Percentiles rank a stretch among this genome's conserved stretches.
Evolutionary conservation across 257 asterid species (phyloP).

Genomic region (Craterostigma plantagineum): DNA sequence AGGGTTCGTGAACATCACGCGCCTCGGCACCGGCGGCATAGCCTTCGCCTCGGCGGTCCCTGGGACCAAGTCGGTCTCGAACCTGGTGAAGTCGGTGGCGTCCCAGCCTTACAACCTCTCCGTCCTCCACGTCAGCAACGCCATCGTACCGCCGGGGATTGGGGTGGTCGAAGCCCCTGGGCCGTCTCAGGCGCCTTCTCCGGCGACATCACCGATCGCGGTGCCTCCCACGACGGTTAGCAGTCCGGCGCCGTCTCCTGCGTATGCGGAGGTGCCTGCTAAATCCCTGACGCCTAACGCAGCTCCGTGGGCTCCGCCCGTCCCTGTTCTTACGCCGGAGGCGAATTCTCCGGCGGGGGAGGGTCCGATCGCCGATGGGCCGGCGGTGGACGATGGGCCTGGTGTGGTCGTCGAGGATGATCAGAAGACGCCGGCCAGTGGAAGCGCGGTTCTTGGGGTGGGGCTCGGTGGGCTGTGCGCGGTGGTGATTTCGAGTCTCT

Average conservation of each 20-base stretch:
- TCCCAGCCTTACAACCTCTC: conserved; percentile 48
- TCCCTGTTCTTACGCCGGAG: conserved; percentile 4
- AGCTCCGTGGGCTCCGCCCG: neutral
- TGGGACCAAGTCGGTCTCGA: conserved; percentile 18
- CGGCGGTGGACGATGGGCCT: neutral
- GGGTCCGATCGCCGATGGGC: conserved; percentile 1
- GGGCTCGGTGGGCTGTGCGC: neutral
- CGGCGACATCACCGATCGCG: conserved; percentile 3
- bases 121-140: conserved; percentile 29
- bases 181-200: conserved; percentile 15
- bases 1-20: conserved; percentile 38
- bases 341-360: conserved; percentile 4
- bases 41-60: conserved; percentile 40
- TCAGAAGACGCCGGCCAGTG: neutral
- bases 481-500: neutral
- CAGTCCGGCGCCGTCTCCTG: conserved; percentile 8
- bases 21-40: conserved; percentile 15
- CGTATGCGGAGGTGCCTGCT: conserved; percentile 1
- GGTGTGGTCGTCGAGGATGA: neutral
- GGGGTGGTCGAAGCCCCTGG: conserved; percentile 13
- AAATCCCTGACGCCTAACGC: conserved; percentile 5
- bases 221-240: conserved; percentile 11
- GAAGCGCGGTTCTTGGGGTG: neutral
- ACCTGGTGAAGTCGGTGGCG: conserved; percentile 16
- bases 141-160: conserved; percentile 35